These are phyloP conservation scores for Carex scoparia DNA, from an alignment of 176 grass and related monocot genomes.

Conservation along the genomic window DNA sequence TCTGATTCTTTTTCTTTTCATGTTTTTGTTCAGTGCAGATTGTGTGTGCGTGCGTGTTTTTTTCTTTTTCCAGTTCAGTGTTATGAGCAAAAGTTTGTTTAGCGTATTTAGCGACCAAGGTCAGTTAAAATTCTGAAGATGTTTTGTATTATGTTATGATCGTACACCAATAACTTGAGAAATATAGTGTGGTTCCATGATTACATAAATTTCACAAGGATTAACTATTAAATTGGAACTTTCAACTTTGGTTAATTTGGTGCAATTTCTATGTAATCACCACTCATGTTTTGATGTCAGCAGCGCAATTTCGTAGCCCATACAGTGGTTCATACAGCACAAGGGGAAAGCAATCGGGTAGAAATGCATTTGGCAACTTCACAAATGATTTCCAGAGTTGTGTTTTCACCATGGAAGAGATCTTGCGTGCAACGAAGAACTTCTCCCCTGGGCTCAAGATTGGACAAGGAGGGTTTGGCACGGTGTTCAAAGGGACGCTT, in stretches of 20 bases:
- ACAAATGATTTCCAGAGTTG: conserved; percentile 12
- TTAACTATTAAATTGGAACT: background rate
- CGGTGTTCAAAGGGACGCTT: conserved; percentile 66
- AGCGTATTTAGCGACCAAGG: background rate
- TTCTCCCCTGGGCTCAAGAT: conserved; percentile 72
- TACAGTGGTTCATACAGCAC: background rate
- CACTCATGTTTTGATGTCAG: background rate
- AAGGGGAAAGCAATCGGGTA: conserved; percentile 3
- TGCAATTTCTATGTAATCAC: background rate
- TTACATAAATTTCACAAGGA: background rate
- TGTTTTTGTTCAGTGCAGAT: background rate
- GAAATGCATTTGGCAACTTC: background rate
- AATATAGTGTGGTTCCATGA: background rate
- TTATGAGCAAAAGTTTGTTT: background rate
- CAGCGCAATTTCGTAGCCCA: background rate
- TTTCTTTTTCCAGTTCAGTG: background rate
- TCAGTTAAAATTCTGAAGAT: background rate
- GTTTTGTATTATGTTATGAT: background rate
- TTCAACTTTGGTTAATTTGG: background rate
- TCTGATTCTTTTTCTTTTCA: background rate
- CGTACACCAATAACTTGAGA: background rate
- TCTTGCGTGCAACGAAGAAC: conserved; percentile 61
- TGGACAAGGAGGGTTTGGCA: conserved; percentile 81
- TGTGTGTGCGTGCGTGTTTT: background rate
- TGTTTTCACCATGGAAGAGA: conserved; percentile 64